Conservation (phyloP, 768 basidiomycete genomes). For the Hemileccinum rubropunctum region DNA sequence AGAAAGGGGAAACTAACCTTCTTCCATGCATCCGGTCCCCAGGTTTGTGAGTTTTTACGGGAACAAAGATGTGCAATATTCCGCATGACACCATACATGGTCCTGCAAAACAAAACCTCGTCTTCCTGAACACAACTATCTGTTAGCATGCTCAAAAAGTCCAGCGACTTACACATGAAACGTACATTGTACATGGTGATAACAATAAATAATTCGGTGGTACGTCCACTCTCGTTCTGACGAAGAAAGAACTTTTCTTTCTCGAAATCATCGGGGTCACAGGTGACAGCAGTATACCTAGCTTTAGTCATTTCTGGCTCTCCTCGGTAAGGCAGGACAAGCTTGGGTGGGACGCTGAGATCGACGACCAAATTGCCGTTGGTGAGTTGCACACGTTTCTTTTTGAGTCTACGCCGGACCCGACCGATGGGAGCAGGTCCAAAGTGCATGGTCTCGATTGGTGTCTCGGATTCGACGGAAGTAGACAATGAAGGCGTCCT, state of each 20-base stretch:
- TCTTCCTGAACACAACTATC: slow-evolving; percentile 54
- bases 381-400: slow-evolving; percentile 79
- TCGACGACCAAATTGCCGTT: slow-evolving; percentile 89
- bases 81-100: slow-evolving; percentile 92
- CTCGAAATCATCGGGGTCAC: slow-evolving; percentile 92
- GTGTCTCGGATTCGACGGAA: slow-evolving; percentile 47
- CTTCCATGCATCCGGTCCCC: slow-evolving; percentile 97
- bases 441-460: slow-evolving; percentile 73
- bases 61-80: slow-evolving; percentile 80
- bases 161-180: not conserved
- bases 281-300: slow-evolving; percentile 87
- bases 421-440: slow-evolving; percentile 84
- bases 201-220: slow-evolving; percentile 90
- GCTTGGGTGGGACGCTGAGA: slow-evolving; percentile 77
- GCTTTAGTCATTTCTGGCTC: slow-evolving; percentile 72
- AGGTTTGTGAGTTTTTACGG: slow-evolving; percentile 87
- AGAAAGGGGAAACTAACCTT: slow-evolving; percentile 48
- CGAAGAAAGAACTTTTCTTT: slow-evolving; percentile 79
- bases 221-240: slow-evolving; percentile 74
- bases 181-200: slow-evolving; percentile 97
- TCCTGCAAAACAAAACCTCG: slow-evolving; percentile 88
- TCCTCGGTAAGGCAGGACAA: slow-evolving; percentile 70
- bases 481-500: slow-evolving; percentile 23
- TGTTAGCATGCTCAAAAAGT: slow-evolving; percentile 13
- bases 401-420: slow-evolving; percentile 71